Conservation (phyloP, 2,329 filamentous ascomycete species). For the Golovinomyces cichoracearum region DNA sequence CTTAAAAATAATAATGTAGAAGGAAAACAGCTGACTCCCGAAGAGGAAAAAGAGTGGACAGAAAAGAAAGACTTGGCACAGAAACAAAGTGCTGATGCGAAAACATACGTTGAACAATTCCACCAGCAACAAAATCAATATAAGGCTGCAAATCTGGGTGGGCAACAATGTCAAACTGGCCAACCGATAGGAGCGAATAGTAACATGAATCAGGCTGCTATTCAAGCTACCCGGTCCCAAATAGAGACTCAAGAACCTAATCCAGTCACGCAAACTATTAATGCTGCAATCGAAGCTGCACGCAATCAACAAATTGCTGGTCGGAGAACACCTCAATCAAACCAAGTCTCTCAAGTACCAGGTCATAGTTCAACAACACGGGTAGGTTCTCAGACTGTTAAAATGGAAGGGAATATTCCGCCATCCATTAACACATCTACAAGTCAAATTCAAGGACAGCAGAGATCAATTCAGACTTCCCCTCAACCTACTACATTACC, state of each 20-base stretch:
- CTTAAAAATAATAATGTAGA: constrained; percentile 20
- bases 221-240: constrained; percentile 7
- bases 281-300: constrained; percentile 15
- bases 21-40: constrained; percentile 21
- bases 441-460: constrained; percentile 8
- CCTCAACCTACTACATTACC: constrained; percentile 11
- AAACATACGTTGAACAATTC: constrained; percentile 23
- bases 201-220: not conserved
- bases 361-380: constrained; percentile 8
- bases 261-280: constrained; percentile 14
- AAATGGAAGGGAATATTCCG: constrained; percentile 9
- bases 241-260: constrained; percentile 12
- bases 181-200: not conserved
- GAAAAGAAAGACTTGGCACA: constrained; percentile 20
- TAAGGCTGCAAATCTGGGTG: constrained; percentile 11
- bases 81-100: constrained; percentile 22
- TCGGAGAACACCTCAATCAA: constrained; percentile 8
- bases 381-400: constrained; percentile 9
- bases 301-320: constrained; percentile 14
- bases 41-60: constrained; percentile 22
- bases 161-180: constrained; percentile 4
- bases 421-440: constrained; percentile 13
- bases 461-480: constrained; percentile 10
- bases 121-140: constrained; percentile 17
- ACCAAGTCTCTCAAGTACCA: constrained; percentile 6